phyloP scores from a whole-genome alignment of 1,139 yeast genomes.

The Sugiyamaella japonica region DNA sequence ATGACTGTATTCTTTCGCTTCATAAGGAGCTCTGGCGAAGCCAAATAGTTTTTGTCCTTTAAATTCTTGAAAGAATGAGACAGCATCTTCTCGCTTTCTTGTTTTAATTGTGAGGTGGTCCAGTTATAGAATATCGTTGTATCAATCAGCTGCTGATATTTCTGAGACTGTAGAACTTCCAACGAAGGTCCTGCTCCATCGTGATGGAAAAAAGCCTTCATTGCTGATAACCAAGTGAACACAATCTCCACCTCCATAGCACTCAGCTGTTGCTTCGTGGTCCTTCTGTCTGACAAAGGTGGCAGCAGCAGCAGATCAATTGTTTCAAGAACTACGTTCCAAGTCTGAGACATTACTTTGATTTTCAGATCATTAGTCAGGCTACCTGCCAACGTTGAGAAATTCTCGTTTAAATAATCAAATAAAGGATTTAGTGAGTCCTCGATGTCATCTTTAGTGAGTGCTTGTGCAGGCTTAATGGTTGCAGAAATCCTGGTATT shows the following conservation, averaged over 20 bases:
- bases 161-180: conserved; percentile 60
- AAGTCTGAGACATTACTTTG: conserved; percentile 73
- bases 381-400: conserved; percentile 63
- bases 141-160: conserved; percentile 63
- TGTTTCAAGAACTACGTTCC: conserved; percentile 64
- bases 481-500: conserved; percentile 43
- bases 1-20: conserved; percentile 65
- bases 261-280: conserved; percentile 52
- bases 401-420: conserved; percentile 69
- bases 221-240: conserved; percentile 67
- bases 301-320: conserved; percentile 75
- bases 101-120: conserved; percentile 50
- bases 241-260: conserved; percentile 66
- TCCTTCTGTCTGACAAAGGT: conserved; percentile 59
- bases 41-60: conserved; percentile 37
- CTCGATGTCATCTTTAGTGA: conserved; percentile 55
- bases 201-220: conserved; percentile 74
- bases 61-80: conserved; percentile 34
- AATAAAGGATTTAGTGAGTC: conserved; percentile 74
- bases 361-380: conserved; percentile 59
- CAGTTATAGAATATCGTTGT: conserved; percentile 69
- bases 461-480: conserved; percentile 18
- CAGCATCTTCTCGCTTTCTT: conserved; percentile 57
- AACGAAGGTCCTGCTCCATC: conserved; percentile 82
- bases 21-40: conserved; percentile 53